Conservation (phyloP, 2,329 filamentous ascomycete genomes). For the Penicillium sp. region DNA sequence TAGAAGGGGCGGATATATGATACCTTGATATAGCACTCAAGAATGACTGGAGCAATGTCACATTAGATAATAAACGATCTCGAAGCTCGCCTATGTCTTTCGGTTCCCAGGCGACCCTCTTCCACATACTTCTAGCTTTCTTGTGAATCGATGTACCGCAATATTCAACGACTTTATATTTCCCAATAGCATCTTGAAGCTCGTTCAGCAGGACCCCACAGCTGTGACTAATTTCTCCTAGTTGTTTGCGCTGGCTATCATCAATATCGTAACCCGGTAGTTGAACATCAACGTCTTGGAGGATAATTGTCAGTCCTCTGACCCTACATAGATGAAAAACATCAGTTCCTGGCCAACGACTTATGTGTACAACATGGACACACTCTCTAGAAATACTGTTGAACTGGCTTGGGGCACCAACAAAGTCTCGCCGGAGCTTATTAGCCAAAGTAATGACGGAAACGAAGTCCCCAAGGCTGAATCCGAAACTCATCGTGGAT, state of each 20-base stretch:
- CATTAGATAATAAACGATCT: background rate
- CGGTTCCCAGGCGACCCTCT: background rate
- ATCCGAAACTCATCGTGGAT: slow-evolving; percentile 1
- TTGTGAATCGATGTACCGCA: background rate
- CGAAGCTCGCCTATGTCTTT: background rate
- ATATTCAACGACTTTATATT: background rate
- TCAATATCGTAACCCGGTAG: background rate
- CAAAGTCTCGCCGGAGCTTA: slow-evolving; percentile 1
- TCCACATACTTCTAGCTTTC: background rate
- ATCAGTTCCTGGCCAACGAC: background rate
- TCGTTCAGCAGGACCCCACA: background rate
- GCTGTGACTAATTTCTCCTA: background rate
- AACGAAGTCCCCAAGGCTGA: background rate
- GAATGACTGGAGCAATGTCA: slow-evolving; percentile 1
- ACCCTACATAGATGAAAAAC: background rate
- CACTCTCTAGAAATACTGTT: background rate
- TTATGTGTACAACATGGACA: background rate
- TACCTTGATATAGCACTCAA: background rate
- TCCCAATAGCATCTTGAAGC: background rate
- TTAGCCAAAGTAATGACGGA: background rate
- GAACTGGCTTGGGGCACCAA: background rate
- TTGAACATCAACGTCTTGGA: slow-evolving; percentile 1
- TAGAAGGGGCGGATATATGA: background rate
- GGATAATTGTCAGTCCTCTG: background rate
- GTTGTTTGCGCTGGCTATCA: background rate